These are phyloP conservation scores for Lippia alba DNA, from an alignment of 305 asterid species.

Conservation along the genomic window DNA sequence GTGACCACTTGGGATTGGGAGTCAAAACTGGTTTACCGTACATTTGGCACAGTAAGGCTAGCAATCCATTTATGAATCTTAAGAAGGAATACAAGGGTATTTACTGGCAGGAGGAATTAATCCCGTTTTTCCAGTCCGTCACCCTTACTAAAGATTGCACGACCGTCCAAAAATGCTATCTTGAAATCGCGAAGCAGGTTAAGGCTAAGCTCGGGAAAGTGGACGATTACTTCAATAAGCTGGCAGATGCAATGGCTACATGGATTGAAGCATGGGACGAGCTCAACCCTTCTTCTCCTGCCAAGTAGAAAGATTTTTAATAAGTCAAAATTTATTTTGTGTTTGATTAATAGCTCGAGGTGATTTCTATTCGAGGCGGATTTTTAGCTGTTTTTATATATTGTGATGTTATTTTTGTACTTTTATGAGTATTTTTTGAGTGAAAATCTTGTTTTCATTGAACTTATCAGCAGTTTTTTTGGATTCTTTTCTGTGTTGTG, in stretches of 20 bases:
- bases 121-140: constrained; percentile 76
- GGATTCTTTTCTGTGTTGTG: neutral
- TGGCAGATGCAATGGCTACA: constrained; percentile 75
- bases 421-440: neutral
- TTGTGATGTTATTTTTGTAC: neutral
- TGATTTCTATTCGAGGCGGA: too few species aligned
- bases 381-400: too few species aligned
- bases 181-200: constrained; percentile 77
- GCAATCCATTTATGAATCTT: constrained; percentile 79
- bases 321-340: too few species aligned
- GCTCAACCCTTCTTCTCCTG: constrained; percentile 48
- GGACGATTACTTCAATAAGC: constrained; percentile 73
- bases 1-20: constrained; percentile 77
- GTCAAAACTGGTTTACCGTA: constrained; percentile 79
- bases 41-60: constrained; percentile 91
- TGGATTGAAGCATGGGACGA: constrained; percentile 89
- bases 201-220: constrained; percentile 77
- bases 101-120: constrained; percentile 85
- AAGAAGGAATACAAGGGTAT: constrained; percentile 88
- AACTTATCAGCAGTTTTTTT: neutral
- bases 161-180: constrained; percentile 74
- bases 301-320: constrained; percentile 42
- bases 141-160: constrained; percentile 68
- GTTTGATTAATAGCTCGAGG: too few species aligned
- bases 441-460: neutral